These are phyloP conservation scores for Aegilops bicornis DNA, from an alignment of 176 grass and related monocot species.

Conservation along the genomic window DNA sequence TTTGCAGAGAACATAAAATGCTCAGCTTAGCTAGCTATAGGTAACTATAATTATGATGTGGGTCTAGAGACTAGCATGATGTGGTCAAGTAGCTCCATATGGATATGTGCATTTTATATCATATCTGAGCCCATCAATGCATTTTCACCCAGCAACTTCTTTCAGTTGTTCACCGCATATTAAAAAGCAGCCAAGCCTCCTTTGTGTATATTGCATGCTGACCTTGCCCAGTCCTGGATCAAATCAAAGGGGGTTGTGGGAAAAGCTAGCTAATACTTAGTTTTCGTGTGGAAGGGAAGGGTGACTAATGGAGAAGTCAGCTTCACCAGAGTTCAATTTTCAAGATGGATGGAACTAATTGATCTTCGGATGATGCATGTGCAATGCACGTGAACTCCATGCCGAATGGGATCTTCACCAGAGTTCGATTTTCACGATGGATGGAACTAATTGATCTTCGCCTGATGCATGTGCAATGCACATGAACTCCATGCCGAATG, in stretches of 20 bases:
- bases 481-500: neutral
- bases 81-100: neutral
- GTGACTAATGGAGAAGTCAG: neutral
- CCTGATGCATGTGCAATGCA: neutral
- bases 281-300: neutral
- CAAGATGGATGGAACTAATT: neutral
- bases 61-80: neutral
- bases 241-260: neutral
- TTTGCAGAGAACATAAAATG: conserved; percentile 6
- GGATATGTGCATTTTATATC: neutral
- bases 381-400: neutral
- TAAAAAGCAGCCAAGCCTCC: neutral
- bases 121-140: neutral
- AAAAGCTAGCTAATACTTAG: conserved; percentile 7
- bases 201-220: neutral
- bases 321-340: neutral
- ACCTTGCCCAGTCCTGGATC: neutral
- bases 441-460: neutral
- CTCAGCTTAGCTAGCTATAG: neutral
- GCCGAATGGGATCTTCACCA: neutral
- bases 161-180: neutral
- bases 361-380: no score
- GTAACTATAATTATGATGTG: neutral
- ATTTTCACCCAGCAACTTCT: neutral
- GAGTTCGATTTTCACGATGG: neutral